Percentiles rank a stretch among this genome's conserved stretches.
Conservation (phyloP, 2,329 filamentous ascomycete genomes). For the Talaromyces sp. region DNA sequence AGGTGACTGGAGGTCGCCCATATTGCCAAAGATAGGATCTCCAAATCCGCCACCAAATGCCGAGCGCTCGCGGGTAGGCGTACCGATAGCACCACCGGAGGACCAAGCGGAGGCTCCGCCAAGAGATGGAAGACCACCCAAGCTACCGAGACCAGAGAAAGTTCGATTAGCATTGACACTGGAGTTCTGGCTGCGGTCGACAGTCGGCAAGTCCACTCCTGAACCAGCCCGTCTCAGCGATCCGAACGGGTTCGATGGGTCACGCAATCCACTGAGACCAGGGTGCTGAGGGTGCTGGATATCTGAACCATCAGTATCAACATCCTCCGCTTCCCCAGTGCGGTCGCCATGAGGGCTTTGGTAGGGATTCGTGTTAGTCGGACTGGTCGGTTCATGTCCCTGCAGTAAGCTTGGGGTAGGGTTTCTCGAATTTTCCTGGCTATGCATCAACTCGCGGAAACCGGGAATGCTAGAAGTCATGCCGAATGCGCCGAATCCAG, state of each 20-base stretch:
- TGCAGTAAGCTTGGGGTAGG: constrained; percentile 55
- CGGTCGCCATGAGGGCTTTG: constrained; percentile 83
- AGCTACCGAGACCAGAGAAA: constrained; percentile 62
- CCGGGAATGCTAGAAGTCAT: constrained; percentile 62
- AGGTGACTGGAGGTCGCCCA: constrained; percentile 70
- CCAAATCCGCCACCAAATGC: constrained; percentile 56
- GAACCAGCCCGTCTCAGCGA: constrained; percentile 57
- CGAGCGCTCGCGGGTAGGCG: constrained; percentile 63
- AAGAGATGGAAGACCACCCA: constrained; percentile 58
- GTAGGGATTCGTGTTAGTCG: constrained; percentile 94
- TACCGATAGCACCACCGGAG: constrained; percentile 72
- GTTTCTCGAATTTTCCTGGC: constrained; percentile 61
- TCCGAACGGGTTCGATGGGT: constrained; percentile 58
- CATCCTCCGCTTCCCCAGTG: constrained; percentile 61
- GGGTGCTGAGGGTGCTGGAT: constrained; percentile 55
- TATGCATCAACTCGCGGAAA: constrained; percentile 60
- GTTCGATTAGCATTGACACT: constrained; percentile 76
- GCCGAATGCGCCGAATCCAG: constrained; percentile 63
- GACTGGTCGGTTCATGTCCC: constrained; percentile 74
- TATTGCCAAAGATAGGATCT: constrained; percentile 70
- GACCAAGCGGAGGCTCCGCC: constrained; percentile 52
- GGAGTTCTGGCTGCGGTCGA: constrained; percentile 90
- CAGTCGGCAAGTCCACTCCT: constrained; percentile 61
- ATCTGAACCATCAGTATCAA: constrained; percentile 59
- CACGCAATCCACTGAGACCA: constrained; percentile 56